Evolutionary conservation across 768 basidiomycete genomes (phyloP).

Genomic region (Hericium erinaceus): DNA sequence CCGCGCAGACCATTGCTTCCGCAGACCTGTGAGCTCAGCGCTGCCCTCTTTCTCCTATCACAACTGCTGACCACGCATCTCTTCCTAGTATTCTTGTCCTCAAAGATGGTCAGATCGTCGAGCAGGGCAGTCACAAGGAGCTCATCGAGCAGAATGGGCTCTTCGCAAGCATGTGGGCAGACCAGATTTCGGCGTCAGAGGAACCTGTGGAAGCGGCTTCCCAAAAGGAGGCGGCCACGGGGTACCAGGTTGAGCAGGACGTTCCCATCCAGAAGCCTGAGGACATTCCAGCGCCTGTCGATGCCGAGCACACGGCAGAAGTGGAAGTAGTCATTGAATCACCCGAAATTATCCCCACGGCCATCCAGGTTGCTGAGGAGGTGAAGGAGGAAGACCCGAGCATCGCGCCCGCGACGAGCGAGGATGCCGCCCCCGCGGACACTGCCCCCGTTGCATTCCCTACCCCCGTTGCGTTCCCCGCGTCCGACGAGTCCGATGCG

Average conservation of each 20-base stretch:
- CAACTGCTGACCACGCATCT: constrained; percentile 5
- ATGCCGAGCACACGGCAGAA: constrained; percentile 6
- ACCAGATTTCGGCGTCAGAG: constrained; percentile 64
- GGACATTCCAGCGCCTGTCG: constrained; percentile 4
- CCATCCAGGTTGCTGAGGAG: constrained; percentile 8
- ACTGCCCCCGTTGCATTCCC: constrained; percentile 19
- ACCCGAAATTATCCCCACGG: constrained; percentile 5
- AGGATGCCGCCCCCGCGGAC: constrained; percentile 15
- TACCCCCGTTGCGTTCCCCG: constrained; percentile 25
- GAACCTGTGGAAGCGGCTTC: constrained; percentile 32
- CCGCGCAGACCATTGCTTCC: constrained; percentile 41
- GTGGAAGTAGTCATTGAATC: constrained; percentile 9
- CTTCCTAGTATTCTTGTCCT: constrained; percentile 72
- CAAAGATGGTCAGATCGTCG: constrained; percentile 81
- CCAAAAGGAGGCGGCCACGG: constrained; percentile 31
- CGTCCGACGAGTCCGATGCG: constrained; percentile 17
- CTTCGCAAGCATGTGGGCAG: constrained; percentile 85
- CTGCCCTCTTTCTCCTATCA: constrained; percentile 1
- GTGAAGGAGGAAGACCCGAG: constrained; percentile 4
- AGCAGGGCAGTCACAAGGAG: constrained; percentile 74
- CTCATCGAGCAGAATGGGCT: constrained; percentile 60
- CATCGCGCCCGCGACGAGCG: constrained; percentile 1
- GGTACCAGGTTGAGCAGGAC: constrained; percentile 35
- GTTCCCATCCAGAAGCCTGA: not conserved
- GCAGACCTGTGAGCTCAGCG: constrained; percentile 35